A percentile compares a stretch with the other conserved stretches of the same genome.
Evolutionary conservation across 768 basidiomycete genomes (phyloP).

Genomic region (Termitomyces sp.): DNA sequence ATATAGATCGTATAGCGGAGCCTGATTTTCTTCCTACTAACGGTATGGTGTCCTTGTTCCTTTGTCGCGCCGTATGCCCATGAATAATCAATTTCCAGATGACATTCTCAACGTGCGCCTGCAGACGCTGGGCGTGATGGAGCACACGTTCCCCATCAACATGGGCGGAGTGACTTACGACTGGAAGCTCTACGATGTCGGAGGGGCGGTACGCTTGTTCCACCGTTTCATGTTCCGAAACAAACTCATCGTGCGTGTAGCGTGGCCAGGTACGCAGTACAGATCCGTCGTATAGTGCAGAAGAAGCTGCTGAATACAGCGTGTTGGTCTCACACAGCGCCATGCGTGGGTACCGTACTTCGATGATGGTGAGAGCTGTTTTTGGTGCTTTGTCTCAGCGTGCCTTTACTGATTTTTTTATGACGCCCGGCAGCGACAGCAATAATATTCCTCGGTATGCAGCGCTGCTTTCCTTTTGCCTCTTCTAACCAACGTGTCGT

Average conservation of each 20-base stretch:
- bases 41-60: slow-evolving; percentile 30
- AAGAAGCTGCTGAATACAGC: background rate
- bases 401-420: background rate
- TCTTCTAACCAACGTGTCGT: background rate
- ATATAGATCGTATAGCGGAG: slow-evolving; percentile 59
- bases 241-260: slow-evolving; percentile 23
- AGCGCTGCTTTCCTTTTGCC: background rate
- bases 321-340: slow-evolving; percentile 42
- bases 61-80: background rate
- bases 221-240: slow-evolving; percentile 6
- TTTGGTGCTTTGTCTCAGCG: slow-evolving; percentile 8
- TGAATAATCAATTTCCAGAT: slow-evolving; percentile 31
- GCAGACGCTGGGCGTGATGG: slow-evolving; percentile 75
- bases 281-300: background rate
- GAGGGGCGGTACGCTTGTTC: slow-evolving; percentile 60
- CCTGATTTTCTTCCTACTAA: slow-evolving; percentile 69
- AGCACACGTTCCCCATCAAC: slow-evolving; percentile 67
- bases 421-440: slow-evolving; percentile 51
- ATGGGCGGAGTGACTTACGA: slow-evolving; percentile 59
- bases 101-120: slow-evolving; percentile 78
- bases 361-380: slow-evolving; percentile 61
- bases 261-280: slow-evolving; percentile 50
- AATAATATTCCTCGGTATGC: slow-evolving; percentile 66
- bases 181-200: slow-evolving; percentile 83
- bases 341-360: slow-evolving; percentile 84